phyloP scores from a whole-genome alignment of 1,139 yeast genomes.

The Geotrichum carabidarum region DNA sequence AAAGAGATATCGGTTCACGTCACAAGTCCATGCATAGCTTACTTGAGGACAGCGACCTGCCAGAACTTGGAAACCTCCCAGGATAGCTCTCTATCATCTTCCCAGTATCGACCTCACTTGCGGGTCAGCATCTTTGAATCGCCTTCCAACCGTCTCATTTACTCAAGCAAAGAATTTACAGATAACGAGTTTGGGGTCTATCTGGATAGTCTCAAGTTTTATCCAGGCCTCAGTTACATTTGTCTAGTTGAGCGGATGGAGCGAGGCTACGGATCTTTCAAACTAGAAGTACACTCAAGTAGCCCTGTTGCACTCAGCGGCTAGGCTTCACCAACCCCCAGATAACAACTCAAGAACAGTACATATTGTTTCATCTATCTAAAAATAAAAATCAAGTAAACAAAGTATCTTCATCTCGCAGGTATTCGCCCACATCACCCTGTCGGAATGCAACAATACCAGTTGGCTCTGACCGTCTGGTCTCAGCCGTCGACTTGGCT shows the following conservation, averaged over 20 bases:
- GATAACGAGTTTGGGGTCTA: conserved; percentile 46
- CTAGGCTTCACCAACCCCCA: background rate
- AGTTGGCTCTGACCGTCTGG: conserved; percentile 84
- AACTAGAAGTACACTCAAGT: conserved; percentile 23
- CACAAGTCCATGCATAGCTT: conserved; percentile 14
- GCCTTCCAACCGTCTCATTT: conserved; percentile 25
- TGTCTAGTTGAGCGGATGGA: conserved; percentile 33
- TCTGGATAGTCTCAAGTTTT: conserved; percentile 34
- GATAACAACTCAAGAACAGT: background rate
- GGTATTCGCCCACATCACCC: conserved; percentile 95
- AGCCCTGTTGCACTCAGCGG: conserved; percentile 20
- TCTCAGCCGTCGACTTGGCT: conserved; percentile 87
- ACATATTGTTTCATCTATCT: background rate
- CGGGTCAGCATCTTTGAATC: conserved; percentile 33
- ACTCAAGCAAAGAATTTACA: conserved; percentile 43
- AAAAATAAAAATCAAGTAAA: conserved; percentile 51
- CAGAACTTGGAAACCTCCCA: background rate
- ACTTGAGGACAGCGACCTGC: conserved; percentile 15
- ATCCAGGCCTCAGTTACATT: conserved; percentile 20
- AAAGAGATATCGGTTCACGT: conserved; percentile 19
- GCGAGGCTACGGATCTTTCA: conserved; percentile 29
- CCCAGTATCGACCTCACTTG: conserved; percentile 29
- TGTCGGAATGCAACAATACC: conserved; percentile 95
- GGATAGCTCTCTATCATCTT: background rate
- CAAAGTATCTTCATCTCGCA: conserved; percentile 95